Evolutionary conservation across 2,329 filamentous ascomycete genomes (phyloP), one percentile per base, ranked within the genome.

Genomic region (Mycocentrospora acerina): DNA sequence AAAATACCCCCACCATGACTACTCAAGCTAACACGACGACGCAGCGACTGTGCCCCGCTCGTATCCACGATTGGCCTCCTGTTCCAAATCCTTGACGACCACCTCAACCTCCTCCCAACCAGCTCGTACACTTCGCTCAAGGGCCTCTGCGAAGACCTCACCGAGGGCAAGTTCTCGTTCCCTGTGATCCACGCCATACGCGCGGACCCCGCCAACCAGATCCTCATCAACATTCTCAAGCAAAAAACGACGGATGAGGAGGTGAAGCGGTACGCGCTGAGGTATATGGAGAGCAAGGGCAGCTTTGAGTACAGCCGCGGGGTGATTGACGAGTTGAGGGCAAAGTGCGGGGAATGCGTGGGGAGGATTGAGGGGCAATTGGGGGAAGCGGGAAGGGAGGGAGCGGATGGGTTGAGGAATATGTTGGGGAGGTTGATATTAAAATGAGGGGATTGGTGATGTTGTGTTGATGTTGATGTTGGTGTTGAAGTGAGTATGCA

Each of bases 121-220:
- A 59, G 67, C 2, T 66, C 59, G 59, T 96, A 96, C 74, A 83
- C 83, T 25, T 76, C 85, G 49, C 91, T 95, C 68, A 97, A 97
- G 73, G 93, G 91, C 33, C 80, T 95, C 54, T 95, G 88, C 68
- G 91, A 97, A 72, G 93, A 97, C 69, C 72, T 97, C 55, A 96
- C 90, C 1, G 93, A 97, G 72, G 91, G 91, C 48, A 97, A 97
- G 76, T 96, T 96, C 73, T 91, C 86, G 17, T 96, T 96, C 65
- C 90, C 90, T 27, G 84, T 97, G 58, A 95, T 97, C 58, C 91
- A 97, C 71, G 86, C 86, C 65, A 94, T 97, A 54, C 86, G 88
- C 46, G 71, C 85, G 43, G 80, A 90, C 62, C 87, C 81, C 13
- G 70, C 73, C 19, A 87, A 90, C 62, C 75, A 86, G 53, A 85